phyloP scores from a whole-genome alignment of 169 alveolate species.

The Cryptosporidium sp. region DNA sequence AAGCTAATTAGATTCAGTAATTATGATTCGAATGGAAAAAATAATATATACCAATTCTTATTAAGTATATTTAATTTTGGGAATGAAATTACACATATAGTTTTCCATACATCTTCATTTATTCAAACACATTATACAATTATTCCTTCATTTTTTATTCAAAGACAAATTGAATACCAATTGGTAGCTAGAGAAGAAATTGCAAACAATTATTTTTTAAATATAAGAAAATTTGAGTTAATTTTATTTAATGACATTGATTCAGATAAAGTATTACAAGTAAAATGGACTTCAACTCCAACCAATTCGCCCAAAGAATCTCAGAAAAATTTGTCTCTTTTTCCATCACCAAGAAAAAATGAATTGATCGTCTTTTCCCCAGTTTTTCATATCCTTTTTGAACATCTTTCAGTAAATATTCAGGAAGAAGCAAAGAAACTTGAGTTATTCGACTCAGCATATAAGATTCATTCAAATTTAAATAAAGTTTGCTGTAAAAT shows the following conservation, averaged over 20 bases:
- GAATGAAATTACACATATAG: slow-evolving; percentile 2
- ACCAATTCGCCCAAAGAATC: not conserved
- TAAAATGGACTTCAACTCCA: slow-evolving; percentile 1
- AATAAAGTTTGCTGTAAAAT: not conserved
- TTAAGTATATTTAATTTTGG: slow-evolving; percentile 3
- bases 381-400: not conserved
- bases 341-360: not conserved
- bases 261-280: not conserved
- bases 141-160: not conserved
- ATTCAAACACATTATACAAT: not conserved
- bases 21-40: slow-evolving; percentile 2
- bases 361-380: not conserved
- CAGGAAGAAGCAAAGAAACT: not conserved
- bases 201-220: not conserved
- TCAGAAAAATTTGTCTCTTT: not conserved
- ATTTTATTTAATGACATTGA: not conserved
- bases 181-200: not conserved
- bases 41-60: not conserved
- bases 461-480: not conserved
- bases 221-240: not conserved
- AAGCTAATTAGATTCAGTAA: not conserved
- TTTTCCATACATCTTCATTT: slow-evolving; percentile 5
- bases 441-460: not conserved
- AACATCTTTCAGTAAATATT: not conserved
- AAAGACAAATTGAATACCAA: not conserved